Base-by-base conservation (phyloP, 208 protist genomes). In the Naegleria gruberi region DNA sequence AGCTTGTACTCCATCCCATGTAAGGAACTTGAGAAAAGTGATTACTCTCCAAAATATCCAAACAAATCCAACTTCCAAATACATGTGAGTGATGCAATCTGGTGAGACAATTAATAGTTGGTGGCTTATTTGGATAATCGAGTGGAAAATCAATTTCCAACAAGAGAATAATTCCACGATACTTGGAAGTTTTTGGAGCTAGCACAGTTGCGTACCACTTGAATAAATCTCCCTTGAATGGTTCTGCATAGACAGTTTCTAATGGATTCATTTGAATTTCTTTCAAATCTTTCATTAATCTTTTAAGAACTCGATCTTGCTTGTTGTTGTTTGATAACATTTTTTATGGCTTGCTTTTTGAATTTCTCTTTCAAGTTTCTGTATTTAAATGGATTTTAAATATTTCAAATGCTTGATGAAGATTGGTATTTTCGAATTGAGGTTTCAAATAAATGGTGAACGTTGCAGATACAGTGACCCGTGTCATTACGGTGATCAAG, bases 1-100 rank as follows among this genome's bases (percentile, higher is more conserved):
- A 94, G 0, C 92, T 90, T 4, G 90, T 87, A 1, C 44, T 89
- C 92, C 92, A 94, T 55, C 92, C 92, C 4, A 23, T n/a, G 34
- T 83, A 83, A 3, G 6, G 34, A n/a, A 6, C 37, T 6, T 37
- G 8, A 44, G 37, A 44, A 43, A 44, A 83, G 17, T 40, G 77
- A n/a, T n/a, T n/a, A 3, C 3, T 40, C n/a, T 81, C 37, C 10
- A 85, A 46, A 37, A 85, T 47, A 46, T 85, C 82, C 6, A 85
- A 46, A 30, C 82, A 85, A 30, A 85, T 37, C 37, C 82, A 44
- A 44, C 1, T 12, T 5, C 43, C 23, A 85, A 37, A 85, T 34
- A 85, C 82, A 46, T 85, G 82, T 10, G 1, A 6, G 2, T n/a
- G 37, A 8, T 26, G 0, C 19, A 85, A 4, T 26, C 1, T 3